Evolutionary conservation across 2,329 filamentous ascomycete genomes (phyloP).

Genomic region (Pseudonectria foliicola): DNA sequence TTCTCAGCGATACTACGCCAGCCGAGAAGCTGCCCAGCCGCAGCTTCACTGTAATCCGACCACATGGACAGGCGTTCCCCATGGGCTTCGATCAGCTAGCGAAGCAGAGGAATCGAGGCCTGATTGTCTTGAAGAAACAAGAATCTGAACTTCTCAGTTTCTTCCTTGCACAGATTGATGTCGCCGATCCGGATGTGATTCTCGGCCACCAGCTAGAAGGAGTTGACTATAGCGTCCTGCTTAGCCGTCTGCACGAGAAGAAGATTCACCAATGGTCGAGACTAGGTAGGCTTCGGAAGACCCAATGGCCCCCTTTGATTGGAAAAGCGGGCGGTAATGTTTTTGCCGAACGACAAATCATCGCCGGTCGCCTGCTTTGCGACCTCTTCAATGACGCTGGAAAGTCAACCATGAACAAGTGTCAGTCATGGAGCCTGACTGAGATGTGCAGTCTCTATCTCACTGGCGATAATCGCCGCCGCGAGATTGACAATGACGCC

Average conservation of each 20-base stretch:
- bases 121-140: constrained; percentile 73
- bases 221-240: constrained; percentile 85
- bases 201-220: constrained; percentile 95
- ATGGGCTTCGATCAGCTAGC: constrained; percentile 77
- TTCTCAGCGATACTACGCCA: constrained; percentile 77
- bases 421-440: constrained; percentile 94
- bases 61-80: constrained; percentile 68
- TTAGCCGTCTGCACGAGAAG: constrained; percentile 80
- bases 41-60: constrained; percentile 87
- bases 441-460: constrained; percentile 96
- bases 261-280: constrained; percentile 94
- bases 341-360: constrained; percentile 85
- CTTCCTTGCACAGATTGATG: constrained; percentile 82
- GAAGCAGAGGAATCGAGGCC: constrained; percentile 64
- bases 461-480: constrained; percentile 60
- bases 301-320: constrained; percentile 80
- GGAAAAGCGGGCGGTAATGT: constrained; percentile 82
- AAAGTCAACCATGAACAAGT: constrained; percentile 95
- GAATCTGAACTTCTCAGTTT: constrained; percentile 81
- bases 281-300: constrained; percentile 76
- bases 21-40: constrained; percentile 83
- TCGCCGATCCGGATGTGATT: constrained; percentile 86
- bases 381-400: constrained; percentile 94
- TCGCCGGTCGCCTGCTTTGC: constrained; percentile 83
- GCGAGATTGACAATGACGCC: constrained; percentile 81